Base-by-base conservation (phyloP, 2,329 filamentous ascomycete species). In the Bipolaris cookei region DNA sequence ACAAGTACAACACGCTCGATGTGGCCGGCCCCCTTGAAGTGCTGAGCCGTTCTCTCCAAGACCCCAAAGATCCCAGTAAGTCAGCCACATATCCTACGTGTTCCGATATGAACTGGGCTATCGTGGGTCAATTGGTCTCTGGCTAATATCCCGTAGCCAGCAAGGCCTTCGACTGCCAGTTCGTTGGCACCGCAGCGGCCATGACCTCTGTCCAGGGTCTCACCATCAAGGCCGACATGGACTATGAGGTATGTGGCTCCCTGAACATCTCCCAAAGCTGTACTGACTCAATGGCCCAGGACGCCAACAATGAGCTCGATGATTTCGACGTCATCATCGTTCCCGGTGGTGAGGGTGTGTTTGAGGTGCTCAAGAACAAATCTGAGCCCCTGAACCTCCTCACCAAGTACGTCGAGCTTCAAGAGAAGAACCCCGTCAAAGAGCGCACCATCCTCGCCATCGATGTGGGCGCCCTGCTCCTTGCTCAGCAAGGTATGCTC, bases 361-460 rank as follows among this genome's bases (percentile, higher is more conserved):
- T 88, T 25, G 78, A 81, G 35, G 77, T 92, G 61, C 78, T 93
- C 72, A 87, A 90, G 77, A 78, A 83, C 71, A 89, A 90, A 72
- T 77, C 81, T 50, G 86, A 77, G 67, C 72, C 74, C 20, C 82
- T 93, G 61, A 79, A 82, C 61, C 81, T 94, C 74, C 91, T 95
- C 81, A 84, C 84, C 67, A 88, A 88, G 71, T 95, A 89, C 78
- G 85, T 89, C 63, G 89, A 93, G 73, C 82, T 94, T 56, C 91
- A 95, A 80, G 87, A 91, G 82, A 87, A 86, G 69, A 90, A 93
- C 68, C 89, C 91, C 11, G 83, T 82, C 70, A 89, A 89, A 69
- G 91, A 96, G 82, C 90, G 91, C 67, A 93, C 91, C 47, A 81
- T 95, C 70, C 80, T 95, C 66, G 90, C 90, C 65, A 82, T 96